Evolutionary conservation across 345 rosid genomes (phyloP).

Genomic region (Lumnitzera littorea): DNA sequence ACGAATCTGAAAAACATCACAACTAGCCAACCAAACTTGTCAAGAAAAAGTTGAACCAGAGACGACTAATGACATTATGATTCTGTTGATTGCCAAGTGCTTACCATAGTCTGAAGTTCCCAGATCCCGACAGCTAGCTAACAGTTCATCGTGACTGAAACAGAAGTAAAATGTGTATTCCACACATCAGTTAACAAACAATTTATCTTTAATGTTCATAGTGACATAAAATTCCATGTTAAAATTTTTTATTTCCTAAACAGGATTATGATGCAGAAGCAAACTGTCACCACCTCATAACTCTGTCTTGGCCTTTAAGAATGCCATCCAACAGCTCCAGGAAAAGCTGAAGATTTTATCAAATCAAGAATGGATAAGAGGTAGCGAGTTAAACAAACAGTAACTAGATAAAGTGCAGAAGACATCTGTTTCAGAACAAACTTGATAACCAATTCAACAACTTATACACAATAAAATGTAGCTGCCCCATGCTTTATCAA

Average conservation of each 20-base stretch:
- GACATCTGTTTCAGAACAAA: no score
- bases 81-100: conserved; percentile 10
- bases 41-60: conserved; percentile 15
- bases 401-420: no score
- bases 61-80: conserved; percentile 9
- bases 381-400: no score
- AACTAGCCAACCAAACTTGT: conserved; percentile 57
- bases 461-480: no score
- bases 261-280: background rate
- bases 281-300: conserved; percentile 47
- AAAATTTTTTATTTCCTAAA: background rate
- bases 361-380: no score
- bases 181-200: background rate
- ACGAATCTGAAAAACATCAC: conserved; percentile 99
- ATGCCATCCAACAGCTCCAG: conserved; percentile 84
- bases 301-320: conserved; percentile 72
- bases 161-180: conserved; percentile 8
- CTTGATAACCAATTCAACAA: no score
- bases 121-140: conserved; percentile 79
- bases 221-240: no score
- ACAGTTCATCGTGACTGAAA: conserved; percentile 72
- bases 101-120: conserved; percentile 89
- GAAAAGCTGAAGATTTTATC: conserved; percentile 51
- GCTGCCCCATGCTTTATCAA: background rate
- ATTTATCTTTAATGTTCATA: conserved; percentile 2